phyloP scores from a whole-genome alignment of 805 yeast genomes.

The Yamadazyma olivae region DNA sequence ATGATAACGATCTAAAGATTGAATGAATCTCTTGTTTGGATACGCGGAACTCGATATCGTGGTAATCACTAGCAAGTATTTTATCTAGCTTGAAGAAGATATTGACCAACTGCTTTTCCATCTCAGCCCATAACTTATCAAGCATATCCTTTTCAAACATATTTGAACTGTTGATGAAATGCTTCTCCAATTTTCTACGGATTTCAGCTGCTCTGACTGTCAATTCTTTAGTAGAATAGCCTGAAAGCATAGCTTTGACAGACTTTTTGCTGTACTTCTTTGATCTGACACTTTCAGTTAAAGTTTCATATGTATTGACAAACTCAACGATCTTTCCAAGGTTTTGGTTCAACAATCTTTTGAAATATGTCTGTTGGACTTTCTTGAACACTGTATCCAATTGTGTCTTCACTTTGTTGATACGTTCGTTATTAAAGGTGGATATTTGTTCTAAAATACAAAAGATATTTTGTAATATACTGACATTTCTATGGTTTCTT shows the following conservation, averaged over 20 bases:
- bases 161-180: constrained; percentile 41
- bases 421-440: constrained; percentile 20
- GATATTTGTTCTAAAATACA: constrained; percentile 30
- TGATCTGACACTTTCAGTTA: constrained; percentile 49
- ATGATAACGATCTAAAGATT: constrained; percentile 38
- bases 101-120: constrained; percentile 61
- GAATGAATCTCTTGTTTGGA: constrained; percentile 55
- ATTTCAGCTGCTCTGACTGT: constrained; percentile 51
- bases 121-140: constrained; percentile 65
- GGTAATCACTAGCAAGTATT: constrained; percentile 50
- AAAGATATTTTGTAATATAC: constrained; percentile 37
- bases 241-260: constrained; percentile 53
- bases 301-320: constrained; percentile 58
- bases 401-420: constrained; percentile 19
- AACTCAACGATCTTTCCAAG: constrained; percentile 69
- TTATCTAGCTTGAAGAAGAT: constrained; percentile 53
- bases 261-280: constrained; percentile 62
- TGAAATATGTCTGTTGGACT: constrained; percentile 30
- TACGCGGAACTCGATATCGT: constrained; percentile 52
- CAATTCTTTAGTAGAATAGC: constrained; percentile 60
- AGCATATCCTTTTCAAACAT: constrained; percentile 53
- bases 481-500: constrained; percentile 37
- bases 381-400: constrained; percentile 26
- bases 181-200: constrained; percentile 53
- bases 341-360: constrained; percentile 37